Percentiles rank a stretch among this genome's conserved stretches.
Evolutionary conservation across 768 basidiomycete species (phyloP).

Genomic region (Amyloporia xantha): DNA sequence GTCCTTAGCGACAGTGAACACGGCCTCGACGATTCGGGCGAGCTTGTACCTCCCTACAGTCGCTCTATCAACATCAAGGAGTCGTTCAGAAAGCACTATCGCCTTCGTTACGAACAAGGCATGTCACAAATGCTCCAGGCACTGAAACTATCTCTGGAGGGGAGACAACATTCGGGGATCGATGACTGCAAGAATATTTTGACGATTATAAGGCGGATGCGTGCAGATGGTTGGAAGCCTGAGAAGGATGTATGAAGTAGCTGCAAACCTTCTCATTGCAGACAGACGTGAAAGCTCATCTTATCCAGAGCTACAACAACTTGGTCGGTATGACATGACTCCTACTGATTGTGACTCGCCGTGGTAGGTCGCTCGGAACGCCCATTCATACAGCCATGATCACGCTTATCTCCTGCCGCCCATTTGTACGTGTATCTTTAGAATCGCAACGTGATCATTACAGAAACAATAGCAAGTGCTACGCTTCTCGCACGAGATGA

Average conservation of each 20-base stretch:
- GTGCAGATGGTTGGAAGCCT: conserved; percentile 22
- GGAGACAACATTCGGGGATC: conserved; percentile 26
- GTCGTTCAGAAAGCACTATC: conserved; percentile 15
- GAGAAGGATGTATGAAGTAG: conserved; percentile 1
- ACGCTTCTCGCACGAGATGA: neutral
- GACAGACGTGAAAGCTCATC: too few species aligned
- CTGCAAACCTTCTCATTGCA: too few species aligned
- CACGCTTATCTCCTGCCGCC: conserved; percentile 2
- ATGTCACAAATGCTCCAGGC: conserved; percentile 22
- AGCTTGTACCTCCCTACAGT: conserved; percentile 15
- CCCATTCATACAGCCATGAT: neutral
- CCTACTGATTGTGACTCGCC: neutral
- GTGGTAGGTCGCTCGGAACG: neutral
- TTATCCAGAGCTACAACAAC: too few species aligned
- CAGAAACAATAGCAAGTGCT: conserved; percentile 6
- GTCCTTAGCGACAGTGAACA: conserved; percentile 10
- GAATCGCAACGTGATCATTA: conserved; percentile 7
- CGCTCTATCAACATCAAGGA: conserved; percentile 25
- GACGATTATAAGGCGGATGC: conserved; percentile 20
- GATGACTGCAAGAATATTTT: conserved; percentile 27
- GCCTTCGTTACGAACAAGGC: conserved; percentile 11
- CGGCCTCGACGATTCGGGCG: conserved; percentile 11
- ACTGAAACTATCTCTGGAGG: conserved; percentile 20
- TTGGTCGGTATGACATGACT: neutral
- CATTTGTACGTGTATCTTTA: neutral